phyloP scores from a whole-genome alignment of 2,329 filamentous ascomycete genomes.

The Nemania bipapillata region DNA sequence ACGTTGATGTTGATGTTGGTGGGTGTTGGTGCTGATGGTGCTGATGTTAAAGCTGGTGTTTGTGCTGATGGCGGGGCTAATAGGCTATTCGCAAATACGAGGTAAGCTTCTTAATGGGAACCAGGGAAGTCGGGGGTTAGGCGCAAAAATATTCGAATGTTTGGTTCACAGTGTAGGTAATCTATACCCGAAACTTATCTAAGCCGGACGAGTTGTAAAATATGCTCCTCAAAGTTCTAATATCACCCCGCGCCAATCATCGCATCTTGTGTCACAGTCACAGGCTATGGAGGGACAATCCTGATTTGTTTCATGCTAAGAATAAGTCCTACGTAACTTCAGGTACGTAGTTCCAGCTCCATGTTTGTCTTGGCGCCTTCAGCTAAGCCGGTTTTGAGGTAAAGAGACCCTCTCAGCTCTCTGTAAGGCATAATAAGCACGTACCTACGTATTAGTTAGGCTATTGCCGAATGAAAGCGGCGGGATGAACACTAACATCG shows the following conservation, averaged over 20 bases:
- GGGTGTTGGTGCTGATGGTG: not conserved
- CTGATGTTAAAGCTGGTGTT: not conserved
- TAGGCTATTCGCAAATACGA: not conserved
- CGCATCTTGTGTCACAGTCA: slow-evolving; percentile 17
- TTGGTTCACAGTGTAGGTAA: not conserved
- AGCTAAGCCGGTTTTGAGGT: slow-evolving; percentile 20
- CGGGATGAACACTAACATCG: not conserved
- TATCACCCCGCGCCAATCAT: slow-evolving; percentile 7
- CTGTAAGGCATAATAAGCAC: not conserved
- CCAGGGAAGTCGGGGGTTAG: not conserved
- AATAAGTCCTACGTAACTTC: not conserved
- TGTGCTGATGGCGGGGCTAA: not conserved
- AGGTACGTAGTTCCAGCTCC: not conserved
- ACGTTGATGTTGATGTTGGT: not conserved
- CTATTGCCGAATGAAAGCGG: not conserved
- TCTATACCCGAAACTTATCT: not conserved
- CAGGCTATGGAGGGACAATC: slow-evolving; percentile 11
- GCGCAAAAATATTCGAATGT: not conserved
- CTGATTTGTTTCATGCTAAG: not conserved
- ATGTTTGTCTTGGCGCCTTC: slow-evolving; percentile 11
- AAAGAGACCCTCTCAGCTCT: not conserved
- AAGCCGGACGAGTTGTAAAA: not conserved
- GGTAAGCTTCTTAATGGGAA: not conserved
- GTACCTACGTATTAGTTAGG: not conserved
- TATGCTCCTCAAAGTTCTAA: not conserved